Evolutionary conservation across 2,329 filamentous ascomycete species (phyloP), one percentile per base, ranked within the genome.

Genomic region (Fusarium succisae): DNA sequence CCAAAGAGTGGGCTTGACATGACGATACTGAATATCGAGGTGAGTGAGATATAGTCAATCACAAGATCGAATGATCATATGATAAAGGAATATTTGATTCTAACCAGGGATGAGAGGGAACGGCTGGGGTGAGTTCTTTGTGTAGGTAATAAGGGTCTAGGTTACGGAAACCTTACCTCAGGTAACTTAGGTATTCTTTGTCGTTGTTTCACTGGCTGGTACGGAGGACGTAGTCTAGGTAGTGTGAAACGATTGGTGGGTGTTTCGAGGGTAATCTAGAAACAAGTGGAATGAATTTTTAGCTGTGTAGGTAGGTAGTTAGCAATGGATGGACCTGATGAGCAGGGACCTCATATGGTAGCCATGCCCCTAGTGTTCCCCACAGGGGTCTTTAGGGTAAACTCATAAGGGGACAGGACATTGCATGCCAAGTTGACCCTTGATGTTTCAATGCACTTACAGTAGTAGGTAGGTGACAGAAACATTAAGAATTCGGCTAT

Each of bases 1-100:
- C 89, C 89, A 78, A 91, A 90, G 70, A 88, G 85, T 63, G 85
- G 85, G 22, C 51, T 43, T 35, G 64, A 66, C 56, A 72, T 54
- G 37, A 38, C 63, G 63, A 22, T 30, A 37, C 18, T 22, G 41
- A 15, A 28, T 35, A 53, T 20, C 26, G 18, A 47, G 38, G 47
- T 35, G 28, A 44, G 24, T 43, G 11, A 1, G 47, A 35, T 32
- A 35, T n/a, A 17, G 28, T 37, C 14, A 17, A 39, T 18, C 39
- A 47, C 14, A 18, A 28, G 39, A 32, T 30, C 20, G 26, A 48
- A n/a, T 14, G 28, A 32, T 50, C 28, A 37, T 35, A 32, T 32
- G n/a, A 22, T 65, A 8, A 32, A 28, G 5, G 7, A 26, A 35
- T 6, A 20, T 24, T 37, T 37, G 7, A 8, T 45, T 20, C 50